Base-by-base conservation (phyloP, 306 rosid species). In the Herpetospermum pedunculosum region DNA sequence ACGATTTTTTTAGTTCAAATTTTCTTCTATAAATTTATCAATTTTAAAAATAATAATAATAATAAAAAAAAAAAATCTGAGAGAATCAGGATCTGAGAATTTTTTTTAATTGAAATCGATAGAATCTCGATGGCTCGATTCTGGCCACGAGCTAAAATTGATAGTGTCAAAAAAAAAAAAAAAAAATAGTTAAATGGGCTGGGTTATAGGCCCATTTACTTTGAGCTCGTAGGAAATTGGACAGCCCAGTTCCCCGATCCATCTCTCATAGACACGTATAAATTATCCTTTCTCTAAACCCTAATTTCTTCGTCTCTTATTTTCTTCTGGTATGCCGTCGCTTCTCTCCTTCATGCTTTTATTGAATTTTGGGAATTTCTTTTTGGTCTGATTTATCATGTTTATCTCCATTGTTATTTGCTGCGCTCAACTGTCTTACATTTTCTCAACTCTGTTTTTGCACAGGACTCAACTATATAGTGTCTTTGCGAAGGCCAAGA, bases 401-500 rank as follows among this genome's bases (percentile, higher is more conserved):
- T 49, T 49, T 19, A 2, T 49, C 2, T 49, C 21, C 43, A 3
- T 32, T 30, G 23, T 6, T 18, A 16, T 30, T 59, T 59, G 41
- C 43, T 30, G 30, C 6, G 37, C 16, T 40, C 50, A 40, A 38
- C 32, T 26, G 4, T 67, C 34, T 67, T 40, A 43, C 50, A 3
- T 3, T 65, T 37, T 47, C 23, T 26, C 8, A 18, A 8, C 64
- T 83, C 37, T 47, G n/a, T 60, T 79, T 44, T 32, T 50, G 26
- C 14, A 52, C 85, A 85, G 92, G 68, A 62, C 72, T 41, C 23
- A 75, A 80, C 76, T 80, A 80, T 73, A 30, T 52, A 71, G 75
- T 75, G 25, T 49, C 18, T 60, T 69, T 64, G 75, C 19, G 25
- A 60, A 63, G 54, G 5, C 70, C 30, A 55, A 74, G 69, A n/a